A percentile compares a stretch with the other conserved stretches of the same genome.
Conservation (phyloP, 148 eudicot genomes). For the Cornus florida region DNA sequence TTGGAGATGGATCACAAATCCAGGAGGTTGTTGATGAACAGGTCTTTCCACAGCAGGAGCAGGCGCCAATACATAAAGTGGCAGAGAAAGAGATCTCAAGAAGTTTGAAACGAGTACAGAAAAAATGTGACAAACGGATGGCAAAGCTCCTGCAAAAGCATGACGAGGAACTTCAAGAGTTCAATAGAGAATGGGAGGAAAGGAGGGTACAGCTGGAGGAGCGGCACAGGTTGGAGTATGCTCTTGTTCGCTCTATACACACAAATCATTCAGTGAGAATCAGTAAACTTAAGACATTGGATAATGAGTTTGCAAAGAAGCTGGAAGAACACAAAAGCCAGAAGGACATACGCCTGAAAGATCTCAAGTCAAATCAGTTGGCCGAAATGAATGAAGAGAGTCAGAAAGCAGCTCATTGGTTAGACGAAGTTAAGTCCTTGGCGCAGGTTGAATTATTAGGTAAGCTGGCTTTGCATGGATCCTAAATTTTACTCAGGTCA, state of each 20-base stretch:
- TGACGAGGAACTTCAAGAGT: conserved; percentile 37
- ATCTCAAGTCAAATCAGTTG: conserved; percentile 44
- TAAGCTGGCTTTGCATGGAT: conserved; percentile 14
- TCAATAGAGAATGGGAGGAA: conserved; percentile 39
- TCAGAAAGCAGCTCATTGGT: conserved; percentile 30
- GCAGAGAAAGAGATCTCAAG: conserved; percentile 14
- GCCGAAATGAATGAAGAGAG: conserved; percentile 38
- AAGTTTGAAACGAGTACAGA: conserved; percentile 26
- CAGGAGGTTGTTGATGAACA: conserved; percentile 19
- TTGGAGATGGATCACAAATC: conserved; percentile 21
- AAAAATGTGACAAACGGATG: conserved; percentile 35
- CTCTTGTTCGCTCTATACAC: conserved; percentile 36
- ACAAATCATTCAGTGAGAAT: conserved; percentile 27
- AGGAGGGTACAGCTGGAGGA: conserved; percentile 36
- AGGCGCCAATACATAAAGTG: conserved; percentile 12
- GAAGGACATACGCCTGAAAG: conserved; percentile 32
- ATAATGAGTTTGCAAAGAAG: conserved; percentile 36
- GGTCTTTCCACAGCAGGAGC: neutral
- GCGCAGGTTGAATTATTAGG: conserved; percentile 11
- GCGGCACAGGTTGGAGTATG: conserved; percentile 32
- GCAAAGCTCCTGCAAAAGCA: conserved; percentile 41
- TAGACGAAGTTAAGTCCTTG: conserved; percentile 32
- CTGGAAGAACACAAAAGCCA: conserved; percentile 36
- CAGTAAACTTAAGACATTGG: conserved; percentile 43
- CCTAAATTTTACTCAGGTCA: neutral